phyloP scores from a whole-genome alignment of 768 basidiomycete genomes.

The Arthromyces matolae region DNA sequence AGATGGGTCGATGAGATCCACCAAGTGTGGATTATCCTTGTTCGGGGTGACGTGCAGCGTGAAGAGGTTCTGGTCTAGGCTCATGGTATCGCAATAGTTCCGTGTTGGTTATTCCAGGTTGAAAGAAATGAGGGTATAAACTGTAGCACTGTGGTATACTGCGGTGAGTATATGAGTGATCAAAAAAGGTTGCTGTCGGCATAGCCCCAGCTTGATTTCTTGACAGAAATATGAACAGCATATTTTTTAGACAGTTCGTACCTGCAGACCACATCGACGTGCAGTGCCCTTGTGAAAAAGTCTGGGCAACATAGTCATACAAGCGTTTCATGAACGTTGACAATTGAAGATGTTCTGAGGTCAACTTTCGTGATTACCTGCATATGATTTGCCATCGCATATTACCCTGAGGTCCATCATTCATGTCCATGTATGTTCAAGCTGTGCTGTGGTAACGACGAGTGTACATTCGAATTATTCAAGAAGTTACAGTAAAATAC shows the following conservation, averaged over 20 bases:
- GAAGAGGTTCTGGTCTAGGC: constrained; percentile 83
- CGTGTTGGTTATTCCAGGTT: background rate
- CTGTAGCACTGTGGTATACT: constrained; percentile 1
- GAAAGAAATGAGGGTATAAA: constrained; percentile 9
- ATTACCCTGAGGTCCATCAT: too few relatives aligned
- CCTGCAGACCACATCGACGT: background rate
- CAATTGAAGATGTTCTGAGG: too few relatives aligned
- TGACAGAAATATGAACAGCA: constrained; percentile 5
- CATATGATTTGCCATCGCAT: too few relatives aligned
- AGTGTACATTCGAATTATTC: too few relatives aligned
- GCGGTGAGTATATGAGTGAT: constrained; percentile 13
- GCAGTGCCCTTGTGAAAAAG: too few relatives aligned
- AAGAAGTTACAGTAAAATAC: too few relatives aligned
- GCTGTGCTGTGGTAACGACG: too few relatives aligned
- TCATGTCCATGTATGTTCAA: too few relatives aligned
- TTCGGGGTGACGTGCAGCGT: constrained; percentile 66
- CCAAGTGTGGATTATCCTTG: constrained; percentile 52
- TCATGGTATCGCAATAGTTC: constrained; percentile 43
- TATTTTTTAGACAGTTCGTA: background rate
- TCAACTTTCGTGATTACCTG: too few relatives aligned
- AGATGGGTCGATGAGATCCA: constrained; percentile 67
- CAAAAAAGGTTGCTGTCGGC: constrained; percentile 4
- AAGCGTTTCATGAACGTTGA: too few relatives aligned
- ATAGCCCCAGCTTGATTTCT: constrained; percentile 5
- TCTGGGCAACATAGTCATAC: too few relatives aligned